Conservation (phyloP, 306 rosid genomes). For the Quercus cerris region DNA sequence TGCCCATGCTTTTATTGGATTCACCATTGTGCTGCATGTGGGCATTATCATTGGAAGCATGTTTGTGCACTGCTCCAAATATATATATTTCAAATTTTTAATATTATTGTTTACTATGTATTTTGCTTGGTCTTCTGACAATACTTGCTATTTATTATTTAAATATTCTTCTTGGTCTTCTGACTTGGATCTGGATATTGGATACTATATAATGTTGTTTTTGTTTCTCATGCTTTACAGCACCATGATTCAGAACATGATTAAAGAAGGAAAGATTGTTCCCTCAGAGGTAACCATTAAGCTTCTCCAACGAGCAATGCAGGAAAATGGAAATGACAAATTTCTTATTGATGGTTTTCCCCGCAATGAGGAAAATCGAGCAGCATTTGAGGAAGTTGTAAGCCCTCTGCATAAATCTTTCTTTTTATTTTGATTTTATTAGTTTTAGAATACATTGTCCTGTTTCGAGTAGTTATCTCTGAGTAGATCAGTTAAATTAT, state of each 20-base stretch:
- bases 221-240: constrained; percentile 39
- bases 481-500: not conserved
- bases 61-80: not conserved
- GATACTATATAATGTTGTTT: not conserved
- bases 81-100: not conserved
- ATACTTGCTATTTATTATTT: too few relatives aligned
- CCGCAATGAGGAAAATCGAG: constrained; percentile 98
- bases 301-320: constrained; percentile 86
- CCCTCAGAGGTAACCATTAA: constrained; percentile 92
- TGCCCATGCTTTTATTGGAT: not conserved
- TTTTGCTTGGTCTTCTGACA: not conserved
- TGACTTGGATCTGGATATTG: not conserved
- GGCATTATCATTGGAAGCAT: not conserved
- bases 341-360: constrained; percentile 99
- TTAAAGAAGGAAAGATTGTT: constrained; percentile 92
- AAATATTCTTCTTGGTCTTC: not conserved
- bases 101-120: not conserved
- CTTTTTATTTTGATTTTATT: not conserved
- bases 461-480: not conserved
- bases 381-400: constrained; percentile 93
- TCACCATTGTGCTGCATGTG: not conserved
- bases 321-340: constrained; percentile 70
- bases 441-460: not conserved
- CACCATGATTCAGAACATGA: constrained; percentile 95
- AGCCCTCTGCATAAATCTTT: constrained; percentile 16